A percentile compares a stretch with the other conserved stretches of the same genome.
These are phyloP conservation scores for Scedosporium aurantiacum DNA, from an alignment of 2,329 filamentous ascomycete genomes.

Conservation along the genomic window DNA sequence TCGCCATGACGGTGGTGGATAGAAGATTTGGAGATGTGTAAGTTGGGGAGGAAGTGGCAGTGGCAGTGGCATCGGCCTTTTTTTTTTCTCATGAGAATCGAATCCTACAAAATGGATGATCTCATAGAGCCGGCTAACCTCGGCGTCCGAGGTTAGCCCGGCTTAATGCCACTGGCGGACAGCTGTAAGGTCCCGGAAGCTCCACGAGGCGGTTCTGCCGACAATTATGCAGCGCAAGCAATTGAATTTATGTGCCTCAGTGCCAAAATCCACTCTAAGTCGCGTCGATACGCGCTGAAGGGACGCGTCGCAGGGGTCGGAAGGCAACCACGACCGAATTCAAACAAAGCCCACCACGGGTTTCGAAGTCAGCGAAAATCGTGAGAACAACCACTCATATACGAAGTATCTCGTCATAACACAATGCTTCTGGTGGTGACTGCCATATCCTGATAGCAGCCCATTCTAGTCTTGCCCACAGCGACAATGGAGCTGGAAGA, in stretches of 20 bases:
- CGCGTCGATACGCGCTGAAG: slow-evolving; percentile 1
- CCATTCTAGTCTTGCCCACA: background rate
- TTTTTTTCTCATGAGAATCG: background rate
- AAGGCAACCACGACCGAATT: background rate
- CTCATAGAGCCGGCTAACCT: slow-evolving; percentile 27
- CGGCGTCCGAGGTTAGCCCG: slow-evolving; percentile 19
- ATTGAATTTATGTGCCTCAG: background rate
- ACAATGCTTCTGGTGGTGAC: background rate
- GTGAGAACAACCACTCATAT: background rate
- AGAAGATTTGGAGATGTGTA: background rate
- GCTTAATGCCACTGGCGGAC: background rate
- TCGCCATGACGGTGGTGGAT: slow-evolving; percentile 23
- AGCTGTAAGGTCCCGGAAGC: background rate
- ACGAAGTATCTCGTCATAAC: background rate
- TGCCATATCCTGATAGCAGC: background rate
- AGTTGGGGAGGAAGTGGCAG: background rate
- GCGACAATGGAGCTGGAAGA: slow-evolving; percentile 43
- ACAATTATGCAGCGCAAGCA: background rate
- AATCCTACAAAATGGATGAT: slow-evolving; percentile 9
- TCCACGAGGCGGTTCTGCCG: background rate
- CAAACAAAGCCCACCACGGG: background rate
- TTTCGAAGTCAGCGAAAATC: background rate
- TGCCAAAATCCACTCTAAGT: background rate
- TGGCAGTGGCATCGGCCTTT: background rate
- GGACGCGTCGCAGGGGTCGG: background rate